Evolutionary conservation across 257 asterid genomes (phyloP).

Genomic region (Capsicum chinense): DNA sequence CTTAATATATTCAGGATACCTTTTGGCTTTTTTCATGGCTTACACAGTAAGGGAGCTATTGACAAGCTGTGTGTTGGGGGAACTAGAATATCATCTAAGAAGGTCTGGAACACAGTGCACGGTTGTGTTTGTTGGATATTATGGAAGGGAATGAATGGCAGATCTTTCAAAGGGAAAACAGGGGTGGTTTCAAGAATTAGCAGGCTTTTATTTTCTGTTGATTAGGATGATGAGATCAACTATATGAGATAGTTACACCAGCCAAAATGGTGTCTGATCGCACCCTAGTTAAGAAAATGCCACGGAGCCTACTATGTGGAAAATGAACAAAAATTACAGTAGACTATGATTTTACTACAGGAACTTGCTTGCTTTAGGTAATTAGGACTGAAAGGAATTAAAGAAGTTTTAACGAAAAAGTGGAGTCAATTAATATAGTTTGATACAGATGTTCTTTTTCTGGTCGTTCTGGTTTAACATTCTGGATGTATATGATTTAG

Average conservation of each 20-base stretch:
- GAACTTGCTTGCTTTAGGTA: constrained; percentile 8
- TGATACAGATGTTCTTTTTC: neutral
- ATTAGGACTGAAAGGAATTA: neutral
- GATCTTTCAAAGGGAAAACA: neutral
- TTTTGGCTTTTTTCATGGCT: neutral
- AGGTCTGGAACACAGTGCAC: neutral
- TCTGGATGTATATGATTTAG: constrained; percentile 9
- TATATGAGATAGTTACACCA: neutral
- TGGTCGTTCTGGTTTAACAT: constrained; percentile 11
- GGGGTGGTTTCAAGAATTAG: constrained; percentile 6
- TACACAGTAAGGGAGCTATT: constrained; percentile 14
- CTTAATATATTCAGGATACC: constrained; percentile 1
- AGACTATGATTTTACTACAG: neutral
- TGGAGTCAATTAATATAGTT: neutral
- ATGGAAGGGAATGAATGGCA: constrained; percentile 5
- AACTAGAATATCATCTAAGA: neutral
- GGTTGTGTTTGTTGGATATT: constrained; percentile 11
- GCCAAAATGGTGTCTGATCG: constrained; percentile 4
- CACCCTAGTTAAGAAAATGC: neutral
- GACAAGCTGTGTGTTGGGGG: constrained; percentile 7
- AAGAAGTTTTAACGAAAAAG: neutral
- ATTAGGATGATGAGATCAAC: constrained; percentile 15
- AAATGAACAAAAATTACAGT: neutral
- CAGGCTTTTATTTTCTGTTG: neutral
- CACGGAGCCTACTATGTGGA: neutral